A percentile compares a stretch with the other conserved stretches of the same genome.
Evolutionary conservation across 2,329 filamentous ascomycete genomes (phyloP).

Genomic region (Emydomyces testavorans): DNA sequence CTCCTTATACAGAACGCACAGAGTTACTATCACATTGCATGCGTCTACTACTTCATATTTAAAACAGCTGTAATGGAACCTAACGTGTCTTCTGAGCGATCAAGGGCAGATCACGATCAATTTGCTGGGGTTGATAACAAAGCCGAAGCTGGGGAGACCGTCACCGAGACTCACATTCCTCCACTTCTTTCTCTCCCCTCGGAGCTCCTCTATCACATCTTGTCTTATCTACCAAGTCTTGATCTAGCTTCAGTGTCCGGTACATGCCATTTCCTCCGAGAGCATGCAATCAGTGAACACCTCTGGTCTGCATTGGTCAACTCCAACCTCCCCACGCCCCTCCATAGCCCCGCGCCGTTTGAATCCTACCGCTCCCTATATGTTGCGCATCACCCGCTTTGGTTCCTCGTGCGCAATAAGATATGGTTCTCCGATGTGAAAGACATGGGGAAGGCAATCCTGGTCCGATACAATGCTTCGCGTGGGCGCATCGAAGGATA

Average conservation of each 20-base stretch:
- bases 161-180: not conserved
- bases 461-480: constrained; percentile 63
- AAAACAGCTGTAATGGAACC: not conserved
- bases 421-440: constrained; percentile 75
- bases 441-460: constrained; percentile 60
- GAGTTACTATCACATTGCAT: not conserved
- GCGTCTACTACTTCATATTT: not conserved
- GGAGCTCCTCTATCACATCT: constrained; percentile 63
- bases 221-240: constrained; percentile 52
- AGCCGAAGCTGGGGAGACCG: not conserved
- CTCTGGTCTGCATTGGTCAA: constrained; percentile 64
- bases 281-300: constrained; percentile 52
- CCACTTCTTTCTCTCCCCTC: constrained; percentile 46
- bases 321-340: constrained; percentile 49
- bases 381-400: constrained; percentile 61
- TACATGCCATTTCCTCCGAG: constrained; percentile 51
- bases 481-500: constrained; percentile 71
- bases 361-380: constrained; percentile 60
- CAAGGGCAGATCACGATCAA: not conserved
- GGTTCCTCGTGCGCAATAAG: constrained; percentile 71
- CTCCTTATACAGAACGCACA: not conserved
- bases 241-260: constrained; percentile 51
- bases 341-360: constrained; percentile 49
- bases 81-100: not conserved
- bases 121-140: not conserved